Percentiles rank a stretch among this genome's conserved stretches.
Evolutionary conservation across 2,329 filamentous ascomycete species (phyloP).

Genomic region (Beauveria caledonica): DNA sequence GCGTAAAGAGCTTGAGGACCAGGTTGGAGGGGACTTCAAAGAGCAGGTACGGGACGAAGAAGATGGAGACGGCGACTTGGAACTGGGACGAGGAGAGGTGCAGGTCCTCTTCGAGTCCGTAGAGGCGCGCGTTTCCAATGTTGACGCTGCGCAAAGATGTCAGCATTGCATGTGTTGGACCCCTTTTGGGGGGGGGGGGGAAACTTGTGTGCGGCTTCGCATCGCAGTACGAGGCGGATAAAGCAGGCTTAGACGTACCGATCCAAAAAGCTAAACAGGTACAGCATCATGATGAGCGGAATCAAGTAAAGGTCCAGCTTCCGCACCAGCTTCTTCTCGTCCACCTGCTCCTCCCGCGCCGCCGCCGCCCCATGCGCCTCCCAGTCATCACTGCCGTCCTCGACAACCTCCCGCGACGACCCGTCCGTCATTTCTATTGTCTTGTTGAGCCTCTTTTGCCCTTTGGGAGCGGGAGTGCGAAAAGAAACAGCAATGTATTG

Average conservation of each 20-base stretch:
- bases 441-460: too few relatives aligned
- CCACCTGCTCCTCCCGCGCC: constrained; percentile 10
- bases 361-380: constrained; percentile 16
- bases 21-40: constrained; percentile 61
- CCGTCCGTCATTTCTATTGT: not conserved
- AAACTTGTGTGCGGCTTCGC: not conserved
- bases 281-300: constrained; percentile 59
- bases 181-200: not conserved
- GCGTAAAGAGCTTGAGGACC: constrained; percentile 53
- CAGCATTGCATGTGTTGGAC: not conserved
- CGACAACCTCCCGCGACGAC: constrained; percentile 2
- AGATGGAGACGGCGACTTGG: constrained; percentile 57
- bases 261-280: constrained; percentile 69
- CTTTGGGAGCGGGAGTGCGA: too few relatives aligned
- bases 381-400: not conserved
- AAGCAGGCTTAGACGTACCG: constrained; percentile 35
- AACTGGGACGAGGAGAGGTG: constrained; percentile 55
- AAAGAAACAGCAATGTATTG: too few relatives aligned
- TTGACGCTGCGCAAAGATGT: constrained; percentile 43
- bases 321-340: constrained; percentile 50
- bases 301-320: constrained; percentile 59
- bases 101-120: constrained; percentile 56
- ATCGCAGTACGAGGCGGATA: too few relatives aligned
- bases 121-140: constrained; percentile 63
- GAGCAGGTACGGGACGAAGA: constrained; percentile 56